Evolutionary conservation across 306 rosid genomes (phyloP).

Genomic region (Rosa persica): DNA sequence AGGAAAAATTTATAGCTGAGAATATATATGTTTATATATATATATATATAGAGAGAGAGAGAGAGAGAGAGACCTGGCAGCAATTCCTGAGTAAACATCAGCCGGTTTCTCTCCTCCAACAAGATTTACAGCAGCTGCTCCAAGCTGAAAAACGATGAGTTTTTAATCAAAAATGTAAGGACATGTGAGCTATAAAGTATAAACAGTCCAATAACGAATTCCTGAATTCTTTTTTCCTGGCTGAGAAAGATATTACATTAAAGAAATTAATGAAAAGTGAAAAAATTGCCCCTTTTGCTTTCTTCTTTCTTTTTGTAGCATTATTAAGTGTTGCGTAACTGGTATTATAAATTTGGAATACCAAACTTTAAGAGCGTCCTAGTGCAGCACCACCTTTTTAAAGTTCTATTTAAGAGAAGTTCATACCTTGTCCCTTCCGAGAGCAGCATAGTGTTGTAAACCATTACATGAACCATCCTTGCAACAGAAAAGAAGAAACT

Average conservation of each 20-base stretch:
- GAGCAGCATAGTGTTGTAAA: slow-evolving; percentile 97
- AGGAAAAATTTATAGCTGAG: too few relatives aligned
- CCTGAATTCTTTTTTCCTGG: background rate
- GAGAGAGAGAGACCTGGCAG: slow-evolving; percentile 51
- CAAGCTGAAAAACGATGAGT: slow-evolving; percentile 50
- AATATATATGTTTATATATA: too few relatives aligned
- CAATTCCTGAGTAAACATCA: slow-evolving; percentile 96
- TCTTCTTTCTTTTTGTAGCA: background rate
- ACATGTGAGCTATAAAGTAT: background rate
- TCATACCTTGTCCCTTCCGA: slow-evolving; percentile 93
- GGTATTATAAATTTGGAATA: background rate
- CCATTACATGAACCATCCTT: slow-evolving; percentile 99
- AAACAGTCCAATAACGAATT: background rate
- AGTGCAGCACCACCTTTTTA: background rate
- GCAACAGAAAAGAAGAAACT: slow-evolving; percentile 26
- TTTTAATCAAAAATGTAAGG: background rate
- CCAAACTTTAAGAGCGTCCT: background rate
- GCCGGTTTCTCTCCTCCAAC: slow-evolving; percentile 87
- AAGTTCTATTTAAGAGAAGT: slow-evolving; percentile 15
- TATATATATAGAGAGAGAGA: background rate
- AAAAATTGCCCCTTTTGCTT: background rate
- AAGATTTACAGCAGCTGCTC: slow-evolving; percentile 97
- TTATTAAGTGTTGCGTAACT: background rate
- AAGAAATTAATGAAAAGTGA: background rate
- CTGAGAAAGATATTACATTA: background rate